Base-by-base conservation (phyloP, 1,284 basidiomycete genomes). In the Fistulinella cinereoalba region DNA sequence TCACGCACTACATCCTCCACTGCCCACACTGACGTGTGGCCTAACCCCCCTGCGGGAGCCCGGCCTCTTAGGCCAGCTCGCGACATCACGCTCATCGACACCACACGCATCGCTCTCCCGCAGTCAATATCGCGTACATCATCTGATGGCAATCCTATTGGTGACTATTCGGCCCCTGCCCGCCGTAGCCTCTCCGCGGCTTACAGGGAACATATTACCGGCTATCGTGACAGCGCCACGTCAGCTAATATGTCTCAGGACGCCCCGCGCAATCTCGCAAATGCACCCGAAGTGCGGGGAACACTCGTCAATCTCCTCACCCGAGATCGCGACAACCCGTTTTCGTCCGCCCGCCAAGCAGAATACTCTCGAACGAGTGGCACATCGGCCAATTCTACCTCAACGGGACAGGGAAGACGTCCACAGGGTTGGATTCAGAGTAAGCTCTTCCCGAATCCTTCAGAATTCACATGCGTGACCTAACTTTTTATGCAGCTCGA, bases 381-480 rank as follows among this genome's bases (percentile, higher is more conserved):
- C 1, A 10, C 16, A 3, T 41, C 47, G 8, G 19, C 34, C 38
- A 52, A 41, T 27, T 50, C 53, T 19, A 38, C 46, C 22, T 40
- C 50, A 10, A 28, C 9, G 9, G 9, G 10, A 28, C 27, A 49
- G 27, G 54, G 60, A 33, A 62, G 65, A 43, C 69, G 70, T 23
- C 65, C 75, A 57, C 71, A 76, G 53, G 76, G 74, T 41, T 80
- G 77, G 79, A 75, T n/a, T n/a, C n/a, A n/a, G n/a, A n/a, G n/a
- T n/a, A n/a, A n/a, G n/a, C n/a, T n/a, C n/a, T n/a, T n/a, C n/a
- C n/a, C n/a, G n/a, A n/a, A n/a, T n/a, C n/a, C n/a, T n/a, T n/a
- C n/a, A n/a, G n/a, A n/a, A n/a, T n/a, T n/a, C n/a, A n/a, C n/a
- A n/a, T n/a, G n/a, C n/a, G n/a, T n/a, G n/a, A n/a, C n/a, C n/a